A percentile compares a stretch with the other conserved stretches of the same genome.
Evolutionary conservation across 495 filamentous ascomycete genomes (phyloP).

Genomic region (Cenococcum geophilum): DNA sequence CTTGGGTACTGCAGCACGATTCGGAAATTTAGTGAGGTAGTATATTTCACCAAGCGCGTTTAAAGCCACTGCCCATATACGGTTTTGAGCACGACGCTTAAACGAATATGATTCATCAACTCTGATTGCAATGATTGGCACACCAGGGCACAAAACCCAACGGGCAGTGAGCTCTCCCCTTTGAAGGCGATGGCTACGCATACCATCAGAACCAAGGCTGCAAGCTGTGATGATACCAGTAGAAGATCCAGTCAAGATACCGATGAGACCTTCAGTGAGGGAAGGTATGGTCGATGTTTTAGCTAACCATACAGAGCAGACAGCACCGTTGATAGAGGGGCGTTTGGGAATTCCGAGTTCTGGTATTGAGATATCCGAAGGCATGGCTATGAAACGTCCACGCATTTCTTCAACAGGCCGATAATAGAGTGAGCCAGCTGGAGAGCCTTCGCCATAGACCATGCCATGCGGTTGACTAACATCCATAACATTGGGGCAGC

Average conservation of each 20-base stretch:
- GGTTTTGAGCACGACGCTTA: conserved; percentile 58
- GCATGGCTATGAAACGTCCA: conserved; percentile 63
- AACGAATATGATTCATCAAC: conserved; percentile 75
- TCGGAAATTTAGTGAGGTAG: conserved; percentile 66
- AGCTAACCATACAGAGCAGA: conserved; percentile 85
- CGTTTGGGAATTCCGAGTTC: conserved; percentile 67
- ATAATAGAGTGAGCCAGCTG: conserved; percentile 71
- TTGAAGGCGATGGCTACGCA: conserved; percentile 58
- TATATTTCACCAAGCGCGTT: conserved; percentile 92
- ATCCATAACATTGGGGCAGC: conserved; percentile 79
- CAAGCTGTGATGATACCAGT: conserved; percentile 80
- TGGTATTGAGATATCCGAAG: conserved; percentile 44
- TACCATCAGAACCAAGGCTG: conserved; percentile 61
- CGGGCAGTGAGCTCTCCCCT: conserved; percentile 73
- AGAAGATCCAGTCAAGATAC: conserved; percentile 78
- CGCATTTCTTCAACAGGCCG: conserved; percentile 67
- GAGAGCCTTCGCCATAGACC: conserved; percentile 77
- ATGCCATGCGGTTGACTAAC: conserved; percentile 79
- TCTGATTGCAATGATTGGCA: conserved; percentile 79
- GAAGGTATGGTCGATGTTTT: conserved; percentile 67
- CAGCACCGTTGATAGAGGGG: conserved; percentile 51
- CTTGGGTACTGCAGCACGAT: conserved; percentile 37
- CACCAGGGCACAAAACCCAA: conserved; percentile 86
- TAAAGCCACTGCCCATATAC: conserved; percentile 78
- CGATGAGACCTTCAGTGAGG: conserved; percentile 69